Base-by-base conservation (phyloP, 2,329 filamentous ascomycete genomes). In the Trichoderma oligosporum region DNA sequence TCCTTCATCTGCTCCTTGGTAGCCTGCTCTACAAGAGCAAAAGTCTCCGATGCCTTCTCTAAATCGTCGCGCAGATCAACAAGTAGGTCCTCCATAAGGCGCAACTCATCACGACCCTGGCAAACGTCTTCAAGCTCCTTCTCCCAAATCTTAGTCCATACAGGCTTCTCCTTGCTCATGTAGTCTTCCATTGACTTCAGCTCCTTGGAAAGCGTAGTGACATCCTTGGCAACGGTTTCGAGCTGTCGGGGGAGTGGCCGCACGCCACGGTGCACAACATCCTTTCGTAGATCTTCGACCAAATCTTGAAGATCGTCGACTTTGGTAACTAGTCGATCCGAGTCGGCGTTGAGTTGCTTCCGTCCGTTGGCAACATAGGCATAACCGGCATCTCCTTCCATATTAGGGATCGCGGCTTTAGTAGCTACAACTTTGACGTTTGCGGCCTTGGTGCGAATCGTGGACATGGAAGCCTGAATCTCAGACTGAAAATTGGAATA, bases 121-220 rank as follows among this genome's bases (percentile, higher is more conserved):
- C 94, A 97, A 2, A 99, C 93, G 52, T 93, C 87, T 72, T 97
- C 91, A 44, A 99, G 79, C 72, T 97, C 92, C 74, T 95, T 92
- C 81, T 97, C 93, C 94, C 94, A 99, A 62, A 97, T 96, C 82
- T 97, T 97, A 55, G 91, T 97, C 93, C 94, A 99, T 58, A 97
- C 80, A 0, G 94, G 94, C 73, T 96, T 96, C 80, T 99, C 94
- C 45, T 84, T 83, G 65, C 86, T 87, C 75, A 99, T 83, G 76
- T 89, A 96, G 14, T 96, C 92, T 69, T 96, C 89, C 82, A 99
- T 87, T 75, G 89, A 92, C 81, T 90, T 94, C 61, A 99, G 84
- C 68, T 97, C 92, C 68, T 91, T 87, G 47, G 86, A 88, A 29
- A 94, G 85, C 56, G 80, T 75, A 47, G 86, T 85, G 61, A 99